Percentiles rank a stretch among this genome's conserved stretches.
Evolutionary conservation across 1,284 basidiomycete genomes (phyloP).

Genomic region (Pseudozyma tsukubaensis): DNA sequence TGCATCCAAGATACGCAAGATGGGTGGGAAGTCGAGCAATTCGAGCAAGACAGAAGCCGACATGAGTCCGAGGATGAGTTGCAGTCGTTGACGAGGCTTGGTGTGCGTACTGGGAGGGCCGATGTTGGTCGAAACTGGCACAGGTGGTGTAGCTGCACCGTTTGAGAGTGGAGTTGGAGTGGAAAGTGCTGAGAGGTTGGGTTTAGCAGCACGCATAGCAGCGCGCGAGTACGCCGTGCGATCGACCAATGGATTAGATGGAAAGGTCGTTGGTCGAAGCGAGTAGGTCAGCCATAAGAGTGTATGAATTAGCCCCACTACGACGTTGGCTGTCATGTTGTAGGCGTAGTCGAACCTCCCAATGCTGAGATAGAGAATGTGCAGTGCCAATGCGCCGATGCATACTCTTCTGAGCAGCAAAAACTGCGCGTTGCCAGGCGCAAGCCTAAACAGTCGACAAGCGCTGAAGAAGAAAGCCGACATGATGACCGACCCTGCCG

Average conservation of each 20-base stretch:
- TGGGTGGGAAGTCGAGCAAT: constrained; percentile 89
- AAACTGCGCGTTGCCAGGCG: constrained; percentile 44
- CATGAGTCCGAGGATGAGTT: constrained; percentile 75
- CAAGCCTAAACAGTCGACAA: constrained; percentile 65
- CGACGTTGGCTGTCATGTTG: constrained; percentile 88
- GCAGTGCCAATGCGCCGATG: constrained; percentile 68
- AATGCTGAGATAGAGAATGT: constrained; percentile 80
- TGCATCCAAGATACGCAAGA: constrained; percentile 81
- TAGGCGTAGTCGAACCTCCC: constrained; percentile 93
- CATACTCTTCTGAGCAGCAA: constrained; percentile 38
- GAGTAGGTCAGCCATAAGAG: constrained; percentile 77
- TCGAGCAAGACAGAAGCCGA: constrained; percentile 84
- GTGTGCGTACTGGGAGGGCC: constrained; percentile 51
- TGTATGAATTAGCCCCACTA: constrained; percentile 78
- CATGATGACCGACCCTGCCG: constrained; percentile 79
- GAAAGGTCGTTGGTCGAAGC: constrained; percentile 48
- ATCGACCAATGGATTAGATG: constrained; percentile 43
- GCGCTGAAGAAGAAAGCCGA: constrained; percentile 78
- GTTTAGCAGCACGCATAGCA: constrained; percentile 74
- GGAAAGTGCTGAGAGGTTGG: constrained; percentile 35
- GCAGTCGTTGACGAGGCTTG: constrained; percentile 70
- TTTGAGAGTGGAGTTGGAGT: constrained; percentile 31
- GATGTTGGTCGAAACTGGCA: constrained; percentile 51
- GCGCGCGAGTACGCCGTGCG: constrained; percentile 46
- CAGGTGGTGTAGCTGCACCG: constrained; percentile 51